Evolutionary conservation across 2,329 filamentous ascomycete species (phyloP).

Genomic region (Pyrenophora graminea): DNA sequence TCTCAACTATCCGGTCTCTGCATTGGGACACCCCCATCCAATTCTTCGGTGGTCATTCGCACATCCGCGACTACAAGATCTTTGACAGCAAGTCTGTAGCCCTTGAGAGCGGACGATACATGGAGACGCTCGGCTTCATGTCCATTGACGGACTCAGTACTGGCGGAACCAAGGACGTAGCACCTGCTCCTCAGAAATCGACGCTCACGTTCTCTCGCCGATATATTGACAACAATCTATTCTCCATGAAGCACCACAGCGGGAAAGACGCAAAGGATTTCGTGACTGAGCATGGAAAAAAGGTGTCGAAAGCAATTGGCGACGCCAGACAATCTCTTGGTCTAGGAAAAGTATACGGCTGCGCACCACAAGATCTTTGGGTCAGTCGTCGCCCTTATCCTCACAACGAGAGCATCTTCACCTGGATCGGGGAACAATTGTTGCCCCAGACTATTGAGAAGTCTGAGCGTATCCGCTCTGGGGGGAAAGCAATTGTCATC

Average conservation of each 20-base stretch:
- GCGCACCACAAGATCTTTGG: constrained; percentile 80
- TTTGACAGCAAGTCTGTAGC: constrained; percentile 80
- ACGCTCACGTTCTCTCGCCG: constrained; percentile 69
- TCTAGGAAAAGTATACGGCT: constrained; percentile 78
- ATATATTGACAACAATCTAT: constrained; percentile 94
- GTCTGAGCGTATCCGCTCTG: constrained; percentile 45
- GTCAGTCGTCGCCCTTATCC: constrained; percentile 79
- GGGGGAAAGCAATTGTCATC: constrained; percentile 71
- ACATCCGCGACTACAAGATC: constrained; percentile 80
- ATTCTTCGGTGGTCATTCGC: constrained; percentile 88
- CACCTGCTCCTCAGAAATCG: constrained; percentile 21
- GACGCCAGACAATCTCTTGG: constrained; percentile 70
- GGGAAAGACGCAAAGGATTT: constrained; percentile 73
- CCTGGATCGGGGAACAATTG: constrained; percentile 76
- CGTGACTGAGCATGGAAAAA: constrained; percentile 72
- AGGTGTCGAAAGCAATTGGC: constrained; percentile 71
- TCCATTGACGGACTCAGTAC: constrained; percentile 71
- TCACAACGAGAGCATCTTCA: constrained; percentile 74
- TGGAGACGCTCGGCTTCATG: constrained; percentile 95
- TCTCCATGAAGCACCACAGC: constrained; percentile 80
- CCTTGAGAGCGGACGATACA: constrained; percentile 85
- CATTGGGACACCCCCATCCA: constrained; percentile 85
- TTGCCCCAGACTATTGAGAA: constrained; percentile 68
- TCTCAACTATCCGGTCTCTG: constrained; percentile 73
- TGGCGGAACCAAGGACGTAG: constrained; percentile 37